Conservation (phyloP, 73 alveolate species). For the Paramecium biaurelia region DNA sequence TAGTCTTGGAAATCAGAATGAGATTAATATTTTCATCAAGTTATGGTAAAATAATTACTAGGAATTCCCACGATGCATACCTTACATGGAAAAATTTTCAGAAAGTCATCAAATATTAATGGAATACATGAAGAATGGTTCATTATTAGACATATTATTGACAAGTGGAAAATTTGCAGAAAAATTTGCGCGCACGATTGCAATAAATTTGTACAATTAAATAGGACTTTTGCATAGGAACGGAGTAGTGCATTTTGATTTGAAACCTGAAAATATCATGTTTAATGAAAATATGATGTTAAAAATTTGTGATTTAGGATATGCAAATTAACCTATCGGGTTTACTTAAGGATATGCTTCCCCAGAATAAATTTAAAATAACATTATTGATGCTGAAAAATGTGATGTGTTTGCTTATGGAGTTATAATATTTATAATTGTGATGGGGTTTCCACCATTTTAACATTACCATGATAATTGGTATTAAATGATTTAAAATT, state of each 20-base stretch:
- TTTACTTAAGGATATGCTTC: slow-evolving; percentile 21
- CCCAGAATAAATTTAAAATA: not conserved
- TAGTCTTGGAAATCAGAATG: not conserved
- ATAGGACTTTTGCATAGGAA: slow-evolving; percentile 67
- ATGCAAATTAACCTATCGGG: slow-evolving; percentile 42
- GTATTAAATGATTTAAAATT: not conserved
- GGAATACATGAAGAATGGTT: slow-evolving; percentile 11
- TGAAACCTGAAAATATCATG: slow-evolving; percentile 84
- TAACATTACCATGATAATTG: not conserved
- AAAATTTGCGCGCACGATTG: not conserved
- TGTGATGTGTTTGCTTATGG: slow-evolving; percentile 39
- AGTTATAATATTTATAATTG: not conserved
- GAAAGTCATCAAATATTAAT: not conserved
- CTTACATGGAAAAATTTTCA: not conserved
- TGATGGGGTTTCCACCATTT: slow-evolving; percentile 43
- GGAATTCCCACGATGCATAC: not conserved
- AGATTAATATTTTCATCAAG: not conserved
- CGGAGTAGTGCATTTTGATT: slow-evolving; percentile 80
- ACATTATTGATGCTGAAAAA: not conserved
- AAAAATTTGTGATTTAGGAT: slow-evolving; percentile 58
- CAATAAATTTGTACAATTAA: not conserved
- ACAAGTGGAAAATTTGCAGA: not conserved
- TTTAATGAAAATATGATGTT: slow-evolving; percentile 42
- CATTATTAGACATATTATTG: not conserved
- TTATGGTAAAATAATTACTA: not conserved